Conservation (phyloP, 306 rosid genomes). For the Quercus variabilis region DNA sequence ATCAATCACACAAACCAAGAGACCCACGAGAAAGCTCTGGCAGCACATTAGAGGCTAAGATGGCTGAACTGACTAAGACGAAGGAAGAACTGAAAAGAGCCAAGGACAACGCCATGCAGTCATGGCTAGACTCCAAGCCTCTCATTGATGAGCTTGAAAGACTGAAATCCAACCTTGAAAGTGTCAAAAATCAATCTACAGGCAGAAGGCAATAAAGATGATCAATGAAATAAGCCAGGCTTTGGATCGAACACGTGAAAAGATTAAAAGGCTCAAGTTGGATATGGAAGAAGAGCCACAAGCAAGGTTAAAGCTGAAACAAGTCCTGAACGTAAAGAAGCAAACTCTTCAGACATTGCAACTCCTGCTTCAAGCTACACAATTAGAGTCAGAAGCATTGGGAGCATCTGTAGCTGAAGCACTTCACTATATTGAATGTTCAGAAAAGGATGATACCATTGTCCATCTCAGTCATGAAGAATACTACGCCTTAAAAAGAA, state of each 20-base stretch:
- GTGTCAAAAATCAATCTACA: conserved; percentile 18
- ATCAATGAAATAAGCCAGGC: conserved; percentile 31
- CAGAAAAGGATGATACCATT: conserved; percentile 17
- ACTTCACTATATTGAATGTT: conserved; percentile 27
- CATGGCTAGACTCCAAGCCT: conserved; percentile 67
- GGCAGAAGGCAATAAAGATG: conserved; percentile 16
- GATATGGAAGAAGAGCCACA: conserved; percentile 25
- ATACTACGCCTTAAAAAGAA: conserved; percentile 31
- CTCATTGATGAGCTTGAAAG: conserved; percentile 53
- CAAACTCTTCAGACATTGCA: conserved; percentile 32
- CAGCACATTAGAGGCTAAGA: conserved; percentile 18
- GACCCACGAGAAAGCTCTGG: conserved; percentile 14
- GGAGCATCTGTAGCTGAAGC: conserved; percentile 37
- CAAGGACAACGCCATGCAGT: conserved; percentile 43
- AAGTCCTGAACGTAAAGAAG: conserved; percentile 29
- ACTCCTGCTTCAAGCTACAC: conserved; percentile 40
- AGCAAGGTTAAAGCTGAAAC: conserved; percentile 17
- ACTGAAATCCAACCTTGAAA: conserved; percentile 36
- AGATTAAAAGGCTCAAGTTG: conserved; percentile 26
- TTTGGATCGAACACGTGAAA: conserved; percentile 27
- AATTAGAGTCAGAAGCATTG: conserved; percentile 40
- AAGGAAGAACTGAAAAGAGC: conserved; percentile 39
- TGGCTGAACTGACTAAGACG: conserved; percentile 35
- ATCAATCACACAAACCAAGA: background rate
- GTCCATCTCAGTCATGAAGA: conserved; percentile 39